These are phyloP conservation scores for Flaveria brownii DNA, from an alignment of 129 eudicot species.

Conservation along the genomic window DNA sequence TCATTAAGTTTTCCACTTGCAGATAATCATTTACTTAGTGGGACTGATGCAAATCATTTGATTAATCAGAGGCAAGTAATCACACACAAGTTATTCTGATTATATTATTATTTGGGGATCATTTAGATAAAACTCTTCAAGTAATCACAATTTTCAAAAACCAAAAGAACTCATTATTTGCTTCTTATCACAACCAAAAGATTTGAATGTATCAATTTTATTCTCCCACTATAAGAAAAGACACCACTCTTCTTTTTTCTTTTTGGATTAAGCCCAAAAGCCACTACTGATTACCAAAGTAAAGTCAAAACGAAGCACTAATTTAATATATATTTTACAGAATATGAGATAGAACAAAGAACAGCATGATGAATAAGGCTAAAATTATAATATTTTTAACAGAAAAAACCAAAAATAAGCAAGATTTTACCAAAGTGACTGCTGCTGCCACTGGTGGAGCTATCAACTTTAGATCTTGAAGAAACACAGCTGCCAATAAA, in stretches of 20 bases:
- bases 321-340: conserved; percentile 4
- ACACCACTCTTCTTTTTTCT: neutral
- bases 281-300: neutral
- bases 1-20: neutral
- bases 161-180: neutral
- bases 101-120: too few species aligned
- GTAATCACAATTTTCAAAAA: too few species aligned
- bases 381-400: neutral
- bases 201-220: neutral
- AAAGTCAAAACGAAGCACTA: conserved; percentile 19
- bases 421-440: conserved; percentile 63
- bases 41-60: neutral
- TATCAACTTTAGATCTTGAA: conserved; percentile 99
- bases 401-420: conserved; percentile 5
- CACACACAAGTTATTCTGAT: neutral
- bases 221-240: neutral
- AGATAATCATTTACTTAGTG: neutral
- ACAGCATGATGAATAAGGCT: conserved; percentile 16
- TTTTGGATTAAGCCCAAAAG: neutral
- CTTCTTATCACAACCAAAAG: neutral
- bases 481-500: conserved; percentile 79
- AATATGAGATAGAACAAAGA: conserved; percentile 7
- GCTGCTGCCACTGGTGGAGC: conserved; percentile 82
- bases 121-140: too few species aligned
- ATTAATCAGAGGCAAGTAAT: neutral